Conservation (phyloP, 192 early-diverging fungal genomes). For the Linnemannia hyalina region DNA sequence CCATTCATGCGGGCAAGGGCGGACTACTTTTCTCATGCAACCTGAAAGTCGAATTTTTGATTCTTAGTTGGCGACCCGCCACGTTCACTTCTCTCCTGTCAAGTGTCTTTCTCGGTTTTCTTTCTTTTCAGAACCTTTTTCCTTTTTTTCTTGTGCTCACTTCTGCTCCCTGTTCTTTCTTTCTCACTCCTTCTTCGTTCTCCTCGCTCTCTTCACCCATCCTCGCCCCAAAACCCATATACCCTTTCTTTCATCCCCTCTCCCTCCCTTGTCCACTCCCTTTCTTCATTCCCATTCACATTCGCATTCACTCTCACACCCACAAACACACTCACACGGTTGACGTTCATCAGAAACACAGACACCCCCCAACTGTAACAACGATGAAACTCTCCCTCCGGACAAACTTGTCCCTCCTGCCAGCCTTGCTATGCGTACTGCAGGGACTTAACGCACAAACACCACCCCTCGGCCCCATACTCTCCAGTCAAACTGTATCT, state of each 20-base stretch:
- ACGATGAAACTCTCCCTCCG: constrained; percentile 16
- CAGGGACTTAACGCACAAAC: constrained; percentile 31
- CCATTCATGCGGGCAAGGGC: background rate
- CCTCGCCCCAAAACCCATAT: background rate
- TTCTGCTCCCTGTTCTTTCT: background rate
- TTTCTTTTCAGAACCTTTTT: background rate
- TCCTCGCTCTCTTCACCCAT: background rate
- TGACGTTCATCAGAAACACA: background rate
- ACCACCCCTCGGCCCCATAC: constrained; percentile 13
- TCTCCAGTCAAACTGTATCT: constrained; percentile 38
- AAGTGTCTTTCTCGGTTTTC: background rate
- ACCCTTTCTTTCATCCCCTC: background rate
- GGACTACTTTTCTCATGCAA: background rate
- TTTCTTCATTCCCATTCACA: background rate
- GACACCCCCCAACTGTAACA: background rate
- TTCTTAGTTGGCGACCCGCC: background rate
- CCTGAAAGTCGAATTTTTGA: background rate
- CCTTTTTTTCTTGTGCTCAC: background rate
- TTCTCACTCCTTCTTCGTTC: background rate
- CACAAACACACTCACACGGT: background rate
- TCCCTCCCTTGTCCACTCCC: background rate
- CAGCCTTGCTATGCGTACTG: constrained; percentile 22
- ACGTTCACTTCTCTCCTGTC: background rate
- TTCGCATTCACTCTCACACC: background rate
- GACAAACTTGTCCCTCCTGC: constrained; percentile 15